Evolutionary conservation across 2,329 filamentous ascomycete genomes (phyloP).

Genomic region (Calycina herbarum): DNA sequence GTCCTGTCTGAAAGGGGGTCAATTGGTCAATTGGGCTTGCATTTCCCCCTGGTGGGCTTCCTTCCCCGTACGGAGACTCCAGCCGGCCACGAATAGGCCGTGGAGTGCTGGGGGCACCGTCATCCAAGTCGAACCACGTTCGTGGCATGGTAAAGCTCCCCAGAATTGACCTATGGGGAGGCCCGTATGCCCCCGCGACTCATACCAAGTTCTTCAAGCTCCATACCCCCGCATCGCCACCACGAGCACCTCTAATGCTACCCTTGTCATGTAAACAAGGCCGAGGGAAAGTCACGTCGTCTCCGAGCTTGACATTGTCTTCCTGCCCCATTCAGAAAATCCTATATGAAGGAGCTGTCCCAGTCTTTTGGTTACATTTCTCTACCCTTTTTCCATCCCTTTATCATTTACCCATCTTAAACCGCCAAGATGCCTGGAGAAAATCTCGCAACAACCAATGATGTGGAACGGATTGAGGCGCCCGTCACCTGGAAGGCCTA

Average conservation of each 20-base stretch:
- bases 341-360: not conserved
- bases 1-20: not conserved
- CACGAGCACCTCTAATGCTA: not conserved
- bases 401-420: not conserved
- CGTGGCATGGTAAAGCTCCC: not conserved
- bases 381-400: not conserved
- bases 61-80: not conserved
- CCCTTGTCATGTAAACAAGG: constrained; percentile 4
- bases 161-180: not conserved
- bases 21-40: not conserved
- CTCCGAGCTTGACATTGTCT: not conserved
- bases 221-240: constrained; percentile 3
- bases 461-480: constrained; percentile 63
- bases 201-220: not conserved
- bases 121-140: constrained; percentile 1
- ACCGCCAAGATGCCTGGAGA: constrained; percentile 4
- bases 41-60: not conserved
- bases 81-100: not conserved
- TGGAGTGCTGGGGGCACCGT: not conserved
- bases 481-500: constrained; percentile 69
- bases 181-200: not conserved
- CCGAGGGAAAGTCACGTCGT: constrained; percentile 4
- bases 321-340: constrained; percentile 1
- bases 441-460: constrained; percentile 36
- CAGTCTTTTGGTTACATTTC: not conserved